Percentiles rank a stretch among this genome's conserved stretches.
phyloP scores from a whole-genome alignment of 306 rosid genomes.

The Biancaea sappan region DNA sequence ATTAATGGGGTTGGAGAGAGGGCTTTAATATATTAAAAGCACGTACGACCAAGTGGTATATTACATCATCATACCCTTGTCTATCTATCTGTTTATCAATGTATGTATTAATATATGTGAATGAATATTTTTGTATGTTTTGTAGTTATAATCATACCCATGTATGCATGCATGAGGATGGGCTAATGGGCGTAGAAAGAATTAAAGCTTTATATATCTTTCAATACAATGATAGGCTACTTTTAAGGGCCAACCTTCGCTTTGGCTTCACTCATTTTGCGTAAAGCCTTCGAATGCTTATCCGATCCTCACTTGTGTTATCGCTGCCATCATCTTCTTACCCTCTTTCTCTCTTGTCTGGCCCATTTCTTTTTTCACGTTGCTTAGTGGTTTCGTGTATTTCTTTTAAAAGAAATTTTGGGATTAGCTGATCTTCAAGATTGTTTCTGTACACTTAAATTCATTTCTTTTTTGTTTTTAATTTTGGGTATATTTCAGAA shows the following conservation, averaged over 20 bases:
- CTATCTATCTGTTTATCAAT: slow-evolving; percentile 5
- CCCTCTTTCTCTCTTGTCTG: slow-evolving; percentile 19
- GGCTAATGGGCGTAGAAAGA: no score
- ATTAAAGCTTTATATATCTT: background rate
- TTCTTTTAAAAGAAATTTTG: background rate
- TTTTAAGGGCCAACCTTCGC: slow-evolving; percentile 27
- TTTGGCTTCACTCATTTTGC: slow-evolving; percentile 42
- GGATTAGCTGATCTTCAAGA: background rate
- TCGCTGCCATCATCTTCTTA: slow-evolving; percentile 21
- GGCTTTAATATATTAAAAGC: slow-evolving; percentile 23
- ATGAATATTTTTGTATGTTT: no score
- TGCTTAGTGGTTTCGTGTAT: slow-evolving; percentile 24
- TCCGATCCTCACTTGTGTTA: slow-evolving; percentile 41
- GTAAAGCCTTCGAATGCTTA: slow-evolving; percentile 48
- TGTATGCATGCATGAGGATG: slow-evolving; percentile 17
- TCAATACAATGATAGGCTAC: slow-evolving; percentile 34
- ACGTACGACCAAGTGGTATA: slow-evolving; percentile 31
- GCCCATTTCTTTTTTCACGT: slow-evolving; percentile 37
- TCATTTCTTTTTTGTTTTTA: no score
- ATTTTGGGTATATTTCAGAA: no score
- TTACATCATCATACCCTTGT: slow-evolving; percentile 52
- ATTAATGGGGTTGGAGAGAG: slow-evolving; percentile 12
- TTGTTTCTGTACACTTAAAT: no score
- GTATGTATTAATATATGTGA: no score
- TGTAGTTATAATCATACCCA: no score